phyloP scores from a whole-genome alignment of 1,284 basidiomycete genomes.

The Papiliotrema fonsecae region DNA sequence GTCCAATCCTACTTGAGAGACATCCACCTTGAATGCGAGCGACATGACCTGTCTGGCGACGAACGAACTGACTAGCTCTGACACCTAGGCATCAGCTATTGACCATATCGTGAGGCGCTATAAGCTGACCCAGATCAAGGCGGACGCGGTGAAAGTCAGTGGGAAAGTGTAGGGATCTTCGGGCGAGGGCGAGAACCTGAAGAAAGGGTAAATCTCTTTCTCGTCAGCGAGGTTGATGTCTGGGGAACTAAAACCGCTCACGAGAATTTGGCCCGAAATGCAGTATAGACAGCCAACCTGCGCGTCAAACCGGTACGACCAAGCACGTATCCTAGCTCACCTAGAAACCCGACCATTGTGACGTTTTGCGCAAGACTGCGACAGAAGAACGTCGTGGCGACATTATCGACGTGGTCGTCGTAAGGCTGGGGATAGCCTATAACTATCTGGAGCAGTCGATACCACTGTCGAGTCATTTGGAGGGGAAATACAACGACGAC shows the following conservation, averaged over 20 bases:
- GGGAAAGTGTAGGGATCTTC: constrained; percentile 57
- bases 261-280: constrained; percentile 54
- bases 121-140: constrained; percentile 52
- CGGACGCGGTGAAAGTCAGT: constrained; percentile 53
- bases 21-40: constrained; percentile 49
- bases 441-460: constrained; percentile 48
- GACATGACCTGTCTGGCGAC: constrained; percentile 51
- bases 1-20: constrained; percentile 53
- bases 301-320: background rate
- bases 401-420: constrained; percentile 52
- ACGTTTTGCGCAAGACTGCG: constrained; percentile 57
- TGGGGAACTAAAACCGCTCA: constrained; percentile 4
- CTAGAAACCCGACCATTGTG: constrained; percentile 51
- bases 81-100: constrained; percentile 24
- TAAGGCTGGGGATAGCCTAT: constrained; percentile 51
- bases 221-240: background rate
- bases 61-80: constrained; percentile 52
- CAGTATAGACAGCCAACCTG: constrained; percentile 50
- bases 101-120: too few species aligned
- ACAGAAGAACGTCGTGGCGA: constrained; percentile 52
- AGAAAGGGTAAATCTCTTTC: constrained; percentile 55
- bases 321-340: constrained; percentile 24
- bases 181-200: constrained; percentile 50
- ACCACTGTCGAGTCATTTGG: constrained; percentile 52
- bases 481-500: constrained; percentile 54